Conservation (phyloP, 1,284 basidiomycete genomes). For the Blastosporella zonata region DNA sequence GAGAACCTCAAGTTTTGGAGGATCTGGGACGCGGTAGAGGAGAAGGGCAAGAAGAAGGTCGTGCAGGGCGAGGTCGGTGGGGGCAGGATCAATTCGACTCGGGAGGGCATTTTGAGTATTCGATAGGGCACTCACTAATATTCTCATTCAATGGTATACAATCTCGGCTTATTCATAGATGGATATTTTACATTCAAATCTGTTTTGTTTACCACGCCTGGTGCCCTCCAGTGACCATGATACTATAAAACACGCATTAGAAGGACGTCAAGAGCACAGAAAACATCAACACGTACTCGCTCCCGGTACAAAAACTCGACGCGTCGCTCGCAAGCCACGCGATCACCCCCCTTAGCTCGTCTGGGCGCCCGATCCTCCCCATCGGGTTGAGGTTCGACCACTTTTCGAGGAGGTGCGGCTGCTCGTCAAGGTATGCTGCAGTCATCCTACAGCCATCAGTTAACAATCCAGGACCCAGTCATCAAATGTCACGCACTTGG, state of each 20-base stretch:
- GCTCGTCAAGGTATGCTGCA: slow-evolving; percentile 67
- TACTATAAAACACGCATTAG: slow-evolving; percentile 37
- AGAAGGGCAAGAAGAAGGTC: slow-evolving; percentile 48
- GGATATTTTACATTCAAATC: background rate
- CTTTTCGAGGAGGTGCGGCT: slow-evolving; percentile 66
- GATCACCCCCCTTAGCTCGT: slow-evolving; percentile 77
- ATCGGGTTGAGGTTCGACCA: slow-evolving; percentile 78
- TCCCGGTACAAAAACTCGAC: slow-evolving; percentile 72
- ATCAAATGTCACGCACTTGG: slow-evolving; percentile 44
- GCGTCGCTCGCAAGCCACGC: slow-evolving; percentile 80
- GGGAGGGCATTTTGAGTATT: slow-evolving; percentile 38
- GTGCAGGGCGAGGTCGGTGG: slow-evolving; percentile 32
- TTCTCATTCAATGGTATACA: too few species aligned
- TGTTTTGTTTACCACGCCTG: slow-evolving; percentile 55
- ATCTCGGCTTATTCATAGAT: background rate
- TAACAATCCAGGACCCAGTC: too few species aligned
- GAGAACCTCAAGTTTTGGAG: slow-evolving; percentile 95
- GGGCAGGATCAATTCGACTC: slow-evolving; percentile 36
- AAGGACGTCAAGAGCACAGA: background rate
- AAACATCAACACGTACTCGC: slow-evolving; percentile 54
- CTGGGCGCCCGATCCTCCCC: slow-evolving; percentile 70
- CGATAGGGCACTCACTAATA: slow-evolving; percentile 19
- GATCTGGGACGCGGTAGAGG: slow-evolving; percentile 64
- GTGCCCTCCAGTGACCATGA: slow-evolving; percentile 70
- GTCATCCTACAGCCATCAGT: slow-evolving; percentile 56